Evolutionary conservation across 2,329 filamentous ascomycete species (phyloP), one percentile per base, ranked within the genome.

Genomic region (Cryphonectria naterciae): DNA sequence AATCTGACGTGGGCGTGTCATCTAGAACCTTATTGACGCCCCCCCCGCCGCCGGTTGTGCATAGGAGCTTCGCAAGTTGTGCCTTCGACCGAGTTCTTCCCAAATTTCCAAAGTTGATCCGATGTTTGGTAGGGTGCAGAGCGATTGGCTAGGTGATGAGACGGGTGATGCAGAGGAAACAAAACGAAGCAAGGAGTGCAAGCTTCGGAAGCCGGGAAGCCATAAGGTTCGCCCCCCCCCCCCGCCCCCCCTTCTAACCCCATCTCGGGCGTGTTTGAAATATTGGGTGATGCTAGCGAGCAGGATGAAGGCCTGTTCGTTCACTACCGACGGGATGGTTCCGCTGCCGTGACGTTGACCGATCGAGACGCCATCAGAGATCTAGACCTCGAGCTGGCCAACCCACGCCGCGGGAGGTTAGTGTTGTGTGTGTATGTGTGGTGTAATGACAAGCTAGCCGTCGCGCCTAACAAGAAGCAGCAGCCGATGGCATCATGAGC

Each of bases 1-100:
- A 65, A 66, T 71, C 71, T 68, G 68, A 64, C 71, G 65, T 68
- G 28, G 35, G 71, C 68, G 70, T 72, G 67, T 72, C 70, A 69
- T 72, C 63, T 69, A 54, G 63, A 69, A 56, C 43, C 67, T 58
- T 49, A 49, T 49, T 49, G 46, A 49, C 43, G 6, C 19, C 6
- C 46, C 19, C 46, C 15, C 13, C 41, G 15, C 46, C 35, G 56
- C 15, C 60, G 35, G 43, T 67, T 63, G 62, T 61, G 58, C 65
- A 61, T 69, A 35, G 49, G 60, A 43, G 64, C 64, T 70, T 70
- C 65, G 65, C 69, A 70, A 64, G 64, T 46, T 56, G 43, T 46
- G 69, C 58, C 37, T 68, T 68, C 54, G 68, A 68, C 58, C 46
- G 17, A 46, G 70, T 65, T 67, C 70, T 65, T 69, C 63, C 70